These are phyloP conservation scores for Leccinum rimulosum DNA, from an alignment of 768 basidiomycete species.

Conservation along the genomic window DNA sequence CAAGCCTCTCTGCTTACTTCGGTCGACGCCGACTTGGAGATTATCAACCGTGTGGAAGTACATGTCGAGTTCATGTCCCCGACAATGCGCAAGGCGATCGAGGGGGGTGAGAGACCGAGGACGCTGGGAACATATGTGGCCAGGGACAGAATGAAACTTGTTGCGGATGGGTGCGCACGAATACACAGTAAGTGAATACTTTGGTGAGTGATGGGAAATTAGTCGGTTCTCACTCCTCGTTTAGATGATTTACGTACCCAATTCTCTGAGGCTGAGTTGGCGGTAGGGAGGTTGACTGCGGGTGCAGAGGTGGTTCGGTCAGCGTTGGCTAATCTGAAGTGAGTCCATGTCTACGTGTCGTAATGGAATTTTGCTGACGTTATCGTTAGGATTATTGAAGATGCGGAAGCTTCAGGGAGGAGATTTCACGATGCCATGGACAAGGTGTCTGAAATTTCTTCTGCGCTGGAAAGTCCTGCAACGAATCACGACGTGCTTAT, in stretches of 20 bases:
- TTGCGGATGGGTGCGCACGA: constrained; percentile 65
- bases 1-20: constrained; percentile 62
- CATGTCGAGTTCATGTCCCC: constrained; percentile 76
- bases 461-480: constrained; percentile 53
- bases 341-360: constrained; percentile 10
- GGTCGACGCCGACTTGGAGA: constrained; percentile 68
- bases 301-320: constrained; percentile 60
- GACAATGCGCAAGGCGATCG: constrained; percentile 64
- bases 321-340: constrained; percentile 48
- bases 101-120: constrained; percentile 63
- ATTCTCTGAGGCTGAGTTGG: constrained; percentile 53
- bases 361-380: constrained; percentile 1
- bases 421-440: constrained; percentile 61
- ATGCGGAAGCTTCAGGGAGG: constrained; percentile 52
- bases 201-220: neutral
- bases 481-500: constrained; percentile 49
- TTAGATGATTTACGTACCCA: constrained; percentile 58
- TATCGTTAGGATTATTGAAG: constrained; percentile 50
- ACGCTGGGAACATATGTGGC: constrained; percentile 82
- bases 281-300: constrained; percentile 51
- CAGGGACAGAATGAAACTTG: constrained; percentile 73
- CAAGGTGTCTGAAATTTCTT: constrained; percentile 49
- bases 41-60: constrained; percentile 63
- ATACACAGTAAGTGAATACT: constrained; percentile 56
- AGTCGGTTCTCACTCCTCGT: neutral